phyloP scores from a whole-genome alignment of 2,329 filamentous ascomycete species.

The Colletotrichum zoysiae region DNA sequence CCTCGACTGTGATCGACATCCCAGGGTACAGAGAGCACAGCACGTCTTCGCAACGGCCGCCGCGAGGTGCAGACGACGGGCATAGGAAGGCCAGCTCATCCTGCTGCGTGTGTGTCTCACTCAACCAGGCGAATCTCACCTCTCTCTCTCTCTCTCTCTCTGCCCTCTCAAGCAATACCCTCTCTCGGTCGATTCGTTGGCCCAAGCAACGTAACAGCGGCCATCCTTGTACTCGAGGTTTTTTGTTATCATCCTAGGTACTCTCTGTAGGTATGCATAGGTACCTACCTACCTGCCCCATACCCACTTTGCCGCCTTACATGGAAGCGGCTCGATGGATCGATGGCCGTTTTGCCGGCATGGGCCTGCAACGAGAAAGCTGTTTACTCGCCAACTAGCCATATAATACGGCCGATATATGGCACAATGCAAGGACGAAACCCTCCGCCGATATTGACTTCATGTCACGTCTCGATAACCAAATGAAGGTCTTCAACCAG shows the following conservation, averaged over 20 bases:
- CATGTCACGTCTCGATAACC: background rate
- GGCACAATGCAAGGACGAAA: slow-evolving; percentile 4
- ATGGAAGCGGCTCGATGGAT: background rate
- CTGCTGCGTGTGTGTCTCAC: slow-evolving; percentile 6
- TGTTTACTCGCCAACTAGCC: slow-evolving; percentile 19
- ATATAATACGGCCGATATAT: slow-evolving; percentile 14
- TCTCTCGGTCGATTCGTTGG: background rate
- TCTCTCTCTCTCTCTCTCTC: background rate
- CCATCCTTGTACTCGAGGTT: slow-evolving; percentile 1
- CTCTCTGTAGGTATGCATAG: background rate
- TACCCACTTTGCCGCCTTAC: background rate
- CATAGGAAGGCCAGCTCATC: slow-evolving; percentile 5
- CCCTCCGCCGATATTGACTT: background rate
- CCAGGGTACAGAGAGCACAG: background rate
- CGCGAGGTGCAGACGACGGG: background rate
- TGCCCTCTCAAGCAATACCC: background rate
- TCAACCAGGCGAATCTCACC: background rate
- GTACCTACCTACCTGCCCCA: background rate
- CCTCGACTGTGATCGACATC: slow-evolving; percentile 4
- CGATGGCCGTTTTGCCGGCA: background rate
- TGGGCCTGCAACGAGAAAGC: background rate
- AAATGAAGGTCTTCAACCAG: background rate
- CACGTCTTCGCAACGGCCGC: background rate
- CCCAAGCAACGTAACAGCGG: background rate
- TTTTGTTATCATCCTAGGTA: background rate